These are phyloP conservation scores for Coemansia furcata DNA, from an alignment of 192 early-diverging fungal species.

Conservation along the genomic window DNA sequence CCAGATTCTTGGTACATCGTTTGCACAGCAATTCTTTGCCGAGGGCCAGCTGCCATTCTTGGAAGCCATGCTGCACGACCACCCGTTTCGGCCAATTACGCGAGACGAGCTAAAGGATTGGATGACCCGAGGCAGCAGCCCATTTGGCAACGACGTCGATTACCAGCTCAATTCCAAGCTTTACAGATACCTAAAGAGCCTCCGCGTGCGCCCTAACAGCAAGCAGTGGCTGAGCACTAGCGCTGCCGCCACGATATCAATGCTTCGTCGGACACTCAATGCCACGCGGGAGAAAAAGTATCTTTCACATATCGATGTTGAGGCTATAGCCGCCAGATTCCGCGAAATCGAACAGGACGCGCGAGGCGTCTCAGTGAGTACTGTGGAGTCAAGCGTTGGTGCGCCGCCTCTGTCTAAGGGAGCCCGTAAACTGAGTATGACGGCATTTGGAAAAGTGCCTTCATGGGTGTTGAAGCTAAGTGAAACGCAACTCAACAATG, in stretches of 20 bases:
- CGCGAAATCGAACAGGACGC: slow-evolving; percentile 15
- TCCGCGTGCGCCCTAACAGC: slow-evolving; percentile 31
- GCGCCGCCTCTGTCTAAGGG: not conserved
- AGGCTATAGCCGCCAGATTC: slow-evolving; percentile 15
- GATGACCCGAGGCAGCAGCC: slow-evolving; percentile 22
- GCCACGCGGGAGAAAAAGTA: slow-evolving; percentile 19
- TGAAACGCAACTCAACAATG: slow-evolving; percentile 1
- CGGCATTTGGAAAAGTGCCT: slow-evolving; percentile 29
- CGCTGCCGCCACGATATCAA: slow-evolving; percentile 40
- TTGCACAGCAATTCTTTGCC: slow-evolving; percentile 39
- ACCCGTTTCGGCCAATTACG: slow-evolving; percentile 42
- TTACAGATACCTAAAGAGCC: slow-evolving; percentile 31
- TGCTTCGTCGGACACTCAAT: slow-evolving; percentile 33
- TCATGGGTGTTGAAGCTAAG: slow-evolving; percentile 10
- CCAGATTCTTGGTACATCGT: slow-evolving; percentile 27
- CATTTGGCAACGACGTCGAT: slow-evolving; percentile 41
- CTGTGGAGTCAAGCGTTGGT: not conserved
- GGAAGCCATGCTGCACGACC: slow-evolving; percentile 47
- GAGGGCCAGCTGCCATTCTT: slow-evolving; percentile 16
- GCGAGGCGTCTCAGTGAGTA: slow-evolving; percentile 7
- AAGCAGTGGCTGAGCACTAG: slow-evolving; percentile 48
- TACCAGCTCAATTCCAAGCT: slow-evolving; percentile 33
- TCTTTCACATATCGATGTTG: slow-evolving; percentile 34
- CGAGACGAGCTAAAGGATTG: slow-evolving; percentile 44
- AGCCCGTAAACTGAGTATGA: slow-evolving; percentile 12